Evolutionary conservation across 805 yeast genomes (phyloP), one percentile per base, ranked within the genome.

Genomic region (Wickerhamiella kurtzmanii): DNA sequence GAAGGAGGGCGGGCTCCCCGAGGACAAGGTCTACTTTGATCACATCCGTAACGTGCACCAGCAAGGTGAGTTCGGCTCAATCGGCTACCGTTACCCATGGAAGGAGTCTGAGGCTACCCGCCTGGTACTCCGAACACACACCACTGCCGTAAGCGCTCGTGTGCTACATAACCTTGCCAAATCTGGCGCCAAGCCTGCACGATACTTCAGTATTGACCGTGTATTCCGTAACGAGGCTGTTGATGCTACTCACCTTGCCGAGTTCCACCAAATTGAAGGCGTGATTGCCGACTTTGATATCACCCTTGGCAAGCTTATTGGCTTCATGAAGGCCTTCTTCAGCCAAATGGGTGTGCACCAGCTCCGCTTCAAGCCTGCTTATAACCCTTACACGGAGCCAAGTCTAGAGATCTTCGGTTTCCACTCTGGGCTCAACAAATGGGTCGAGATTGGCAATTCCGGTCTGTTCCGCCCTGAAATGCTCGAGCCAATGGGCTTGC

Each of bases 381-480:
- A 92, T 70, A 92, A 92, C 68, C 99, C 99, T 50, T 92, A 92
- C 75, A 92, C 99, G 49, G 99, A 92, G 69, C 99, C 99, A 49
- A 84, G 95, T 5, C 76, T 92, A 77, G 99, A 92, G 72, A 92
- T 92, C 56, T 92, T 82, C 66, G 92, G 96, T 44, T 92, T 85
- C 82, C 99, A 92, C 69, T 80, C 78, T 58, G 96, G 96, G 44
- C 75, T 92, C 59, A 80, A 75, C 57, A 92, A 86, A 66, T 94
- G 98, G 98, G 98, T 92, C 53, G 99, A 92, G 73, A 89, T 92
- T 60, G 99, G 99, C 66, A 92, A 92, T 74, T 87, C 96, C 17
- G 99, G 99, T 66, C 82, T 92, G 95, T 92, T 92, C 75, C 80
- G 99, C 70, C 98, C 99, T 13, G 99, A 92, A 70, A 92, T 92